phyloP scores from a whole-genome alignment of 2,329 filamentous ascomycete species.

The Fusarium anguioides region DNA sequence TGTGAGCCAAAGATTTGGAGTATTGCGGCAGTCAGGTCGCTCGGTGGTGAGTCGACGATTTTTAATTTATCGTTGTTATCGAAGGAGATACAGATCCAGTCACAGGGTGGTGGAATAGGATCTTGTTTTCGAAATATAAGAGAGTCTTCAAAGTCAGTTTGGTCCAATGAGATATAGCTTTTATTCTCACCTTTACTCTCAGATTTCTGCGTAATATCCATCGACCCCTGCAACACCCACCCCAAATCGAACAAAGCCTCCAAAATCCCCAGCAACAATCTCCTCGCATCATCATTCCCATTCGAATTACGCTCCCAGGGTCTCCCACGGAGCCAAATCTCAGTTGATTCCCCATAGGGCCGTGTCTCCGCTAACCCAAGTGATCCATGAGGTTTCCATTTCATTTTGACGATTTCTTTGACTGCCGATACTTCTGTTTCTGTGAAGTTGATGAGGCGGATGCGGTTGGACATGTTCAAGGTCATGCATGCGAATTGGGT shows the following conservation, averaged over 20 bases:
- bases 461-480: conserved; percentile 3
- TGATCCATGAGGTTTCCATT: background rate
- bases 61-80: conserved; percentile 26
- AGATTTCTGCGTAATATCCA: conserved; percentile 19
- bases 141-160: background rate
- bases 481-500: conserved; percentile 22
- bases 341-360: conserved; percentile 4
- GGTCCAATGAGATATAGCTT: too few relatives aligned
- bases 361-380: background rate
- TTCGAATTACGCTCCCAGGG: conserved; percentile 4
- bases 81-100: conserved; percentile 30
- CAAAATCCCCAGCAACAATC: conserved; percentile 12
- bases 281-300: conserved; percentile 22
- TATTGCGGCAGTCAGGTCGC: conserved; percentile 14
- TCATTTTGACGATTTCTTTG: background rate
- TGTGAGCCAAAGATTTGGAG: background rate
- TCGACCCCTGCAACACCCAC: conserved; percentile 15
- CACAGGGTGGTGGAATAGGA: conserved; percentile 3
- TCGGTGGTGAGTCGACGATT: conserved; percentile 10
- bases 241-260: conserved; percentile 22
- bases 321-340: conserved; percentile 5
- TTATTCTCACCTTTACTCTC: conserved; percentile 15
- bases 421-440: conserved; percentile 1
- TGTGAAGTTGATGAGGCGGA: conserved; percentile 22
- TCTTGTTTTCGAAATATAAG: conserved; percentile 31